Evolutionary conservation across 2,329 filamentous ascomycete species (phyloP), one percentile per base, ranked within the genome.

Genomic region (Teratosphaeria destructans): DNA sequence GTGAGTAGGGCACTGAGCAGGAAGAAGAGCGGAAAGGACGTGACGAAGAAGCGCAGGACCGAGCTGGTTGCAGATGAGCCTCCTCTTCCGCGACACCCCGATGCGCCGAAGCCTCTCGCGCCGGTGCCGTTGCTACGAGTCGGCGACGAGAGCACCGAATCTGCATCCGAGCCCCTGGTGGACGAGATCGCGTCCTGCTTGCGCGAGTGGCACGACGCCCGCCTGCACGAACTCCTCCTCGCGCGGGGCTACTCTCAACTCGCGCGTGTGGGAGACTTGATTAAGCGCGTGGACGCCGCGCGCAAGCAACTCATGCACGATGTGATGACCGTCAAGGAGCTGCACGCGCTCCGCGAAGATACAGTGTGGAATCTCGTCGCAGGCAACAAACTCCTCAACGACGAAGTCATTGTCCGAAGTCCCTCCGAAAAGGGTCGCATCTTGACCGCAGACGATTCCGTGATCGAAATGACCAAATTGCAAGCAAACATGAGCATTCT

Each of bases 51-150:
- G 57, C 62, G 55, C 32, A 43, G 27, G 34, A 14, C 64, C 12
- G 59, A 61, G 12, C 59, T 65, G 26, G 39, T 68, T 16, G 55
- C 60, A 8, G 57, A 64, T 16, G 65, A 72, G 59, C 67, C 69
- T 47, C 67, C 69, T 39, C 29, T 67, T 55, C 75, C 78, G 63
- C 83, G 86, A 63, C 84, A 91, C 67, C 85, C 86, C 1, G 80
- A 83, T 70, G 83, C 79, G 27, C 85, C 86, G 11, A 90, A 90
- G 67, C 94, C 93, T 34, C 84, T 90, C 11, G 95, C 95, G 11
- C 94, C 94, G 0, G 92, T 99, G 8, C 94, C 94, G 4, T 94
- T 97, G 88, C 81, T 99, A 57, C 96, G 96, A 74, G 93, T 99
- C 72, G 94, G 94, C 60, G 94, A 99, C 70, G 94, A 99, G 77